Percentiles rank a stretch among this genome's conserved stretches.
Conservation (phyloP, 257 asterid species). For the Solanum microdontum region DNA sequence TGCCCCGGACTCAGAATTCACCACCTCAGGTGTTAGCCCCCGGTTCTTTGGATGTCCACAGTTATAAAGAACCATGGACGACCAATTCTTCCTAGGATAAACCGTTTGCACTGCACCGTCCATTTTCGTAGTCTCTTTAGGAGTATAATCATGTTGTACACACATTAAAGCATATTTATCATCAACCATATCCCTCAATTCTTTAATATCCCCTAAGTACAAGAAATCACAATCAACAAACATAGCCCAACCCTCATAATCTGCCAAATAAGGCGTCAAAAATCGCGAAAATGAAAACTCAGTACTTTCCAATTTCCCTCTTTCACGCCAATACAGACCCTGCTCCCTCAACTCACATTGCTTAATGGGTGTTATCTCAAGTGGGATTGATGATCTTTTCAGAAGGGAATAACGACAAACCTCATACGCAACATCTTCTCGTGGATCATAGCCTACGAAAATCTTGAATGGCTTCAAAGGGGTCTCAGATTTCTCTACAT, state of each 20-base stretch:
- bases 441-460: constrained; percentile 72
- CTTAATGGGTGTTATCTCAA: constrained; percentile 60
- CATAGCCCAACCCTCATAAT: constrained; percentile 79
- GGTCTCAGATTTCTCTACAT: neutral
- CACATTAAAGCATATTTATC: constrained; percentile 77
- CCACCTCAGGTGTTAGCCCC: constrained; percentile 53
- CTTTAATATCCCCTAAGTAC: constrained; percentile 53
- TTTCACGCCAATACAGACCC: constrained; percentile 73
- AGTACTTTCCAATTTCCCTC: constrained; percentile 75
- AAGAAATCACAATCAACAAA: constrained; percentile 85
- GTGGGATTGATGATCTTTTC: constrained; percentile 68
- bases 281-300: constrained; percentile 80
- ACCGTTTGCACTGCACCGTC: constrained; percentile 79
- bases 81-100: constrained; percentile 92
- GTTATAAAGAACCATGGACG: constrained; percentile 84
- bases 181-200: constrained; percentile 41
- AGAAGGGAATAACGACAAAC: constrained; percentile 60
- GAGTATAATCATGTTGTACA: constrained; percentile 78
- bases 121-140: constrained; percentile 82
- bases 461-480: constrained; percentile 34
- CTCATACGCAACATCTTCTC: constrained; percentile 70
- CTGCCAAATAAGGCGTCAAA: constrained; percentile 52
- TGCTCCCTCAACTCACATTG: constrained; percentile 55
- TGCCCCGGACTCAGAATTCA: constrained; percentile 67
- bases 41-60: constrained; percentile 64